phyloP scores from a whole-genome alignment of 208 protist species.

The Crithidia acanthocephali region DNA sequence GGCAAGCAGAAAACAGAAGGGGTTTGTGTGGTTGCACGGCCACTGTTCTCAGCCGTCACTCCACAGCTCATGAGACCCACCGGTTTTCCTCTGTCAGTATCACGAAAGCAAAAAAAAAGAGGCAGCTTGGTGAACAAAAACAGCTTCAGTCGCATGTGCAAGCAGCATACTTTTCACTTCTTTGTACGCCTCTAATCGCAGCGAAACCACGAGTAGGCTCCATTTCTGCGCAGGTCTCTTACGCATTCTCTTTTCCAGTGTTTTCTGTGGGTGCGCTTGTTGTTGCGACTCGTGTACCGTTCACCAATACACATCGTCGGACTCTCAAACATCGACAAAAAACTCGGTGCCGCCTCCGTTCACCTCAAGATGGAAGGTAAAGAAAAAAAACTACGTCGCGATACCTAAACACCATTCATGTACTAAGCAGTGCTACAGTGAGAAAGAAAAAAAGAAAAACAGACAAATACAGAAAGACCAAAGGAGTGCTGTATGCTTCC shows the following conservation, averaged over 20 bases:
- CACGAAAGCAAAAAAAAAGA: constrained; percentile 16
- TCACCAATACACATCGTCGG: not conserved
- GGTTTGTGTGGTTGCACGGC: no score
- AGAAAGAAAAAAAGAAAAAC: not conserved
- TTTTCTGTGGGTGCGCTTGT: not conserved
- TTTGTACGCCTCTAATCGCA: not conserved
- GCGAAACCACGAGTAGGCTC: not conserved
- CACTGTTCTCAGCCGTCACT: no score
- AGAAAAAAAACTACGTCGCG: not conserved
- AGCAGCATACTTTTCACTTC: not conserved
- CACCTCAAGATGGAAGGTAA: no score
- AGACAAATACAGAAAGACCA: no score
- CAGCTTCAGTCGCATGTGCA: no score
- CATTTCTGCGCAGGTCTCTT: no score
- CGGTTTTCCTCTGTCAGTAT: not conserved
- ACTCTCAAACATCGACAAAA: not conserved
- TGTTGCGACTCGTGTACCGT: not conserved
- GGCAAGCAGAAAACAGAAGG: no score
- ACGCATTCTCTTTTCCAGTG: no score
- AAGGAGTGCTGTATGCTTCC: no score
- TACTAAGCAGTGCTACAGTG: constrained; percentile 21
- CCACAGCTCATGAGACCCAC: no score
- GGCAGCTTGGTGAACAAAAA: not conserved
- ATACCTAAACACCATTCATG: constrained; percentile 1
- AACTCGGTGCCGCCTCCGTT: no score